These are phyloP conservation scores for Buxus sempervirens DNA, from an alignment of 164 flowering plant genomes.

Conservation along the genomic window DNA sequence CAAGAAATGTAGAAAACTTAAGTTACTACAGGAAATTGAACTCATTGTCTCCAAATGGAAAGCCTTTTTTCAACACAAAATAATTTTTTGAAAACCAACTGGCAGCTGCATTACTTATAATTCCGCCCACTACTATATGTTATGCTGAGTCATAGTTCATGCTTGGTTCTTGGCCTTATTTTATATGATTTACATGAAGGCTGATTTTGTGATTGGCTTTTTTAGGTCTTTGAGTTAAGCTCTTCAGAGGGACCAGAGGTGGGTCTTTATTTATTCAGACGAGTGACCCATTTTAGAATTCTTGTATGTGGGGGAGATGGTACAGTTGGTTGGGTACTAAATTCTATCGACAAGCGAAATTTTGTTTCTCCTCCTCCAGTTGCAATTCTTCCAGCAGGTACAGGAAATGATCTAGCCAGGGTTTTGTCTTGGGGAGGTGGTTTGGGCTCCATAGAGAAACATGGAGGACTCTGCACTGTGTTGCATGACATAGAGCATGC, in stretches of 20 bases:
- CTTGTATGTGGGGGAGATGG: slow-evolving; percentile 99
- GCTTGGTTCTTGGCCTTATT: background rate
- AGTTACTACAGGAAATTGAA: too few species aligned
- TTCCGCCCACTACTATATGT: background rate
- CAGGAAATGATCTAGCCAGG: slow-evolving; percentile 97
- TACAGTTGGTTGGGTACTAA: slow-evolving; percentile 95
- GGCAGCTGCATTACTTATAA: background rate
- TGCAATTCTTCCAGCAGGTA: slow-evolving; percentile 98
- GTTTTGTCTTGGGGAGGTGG: slow-evolving; percentile 98
- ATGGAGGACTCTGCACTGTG: slow-evolving; percentile 85
- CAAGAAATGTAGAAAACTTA: too few species aligned
- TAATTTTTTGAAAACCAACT: too few species aligned
- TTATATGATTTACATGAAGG: background rate
- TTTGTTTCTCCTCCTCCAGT: slow-evolving; percentile 98
- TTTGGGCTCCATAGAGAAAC: slow-evolving; percentile 91
- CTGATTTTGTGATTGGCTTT: slow-evolving; percentile 11
- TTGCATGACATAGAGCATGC: slow-evolving; percentile 89
- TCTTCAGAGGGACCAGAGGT: slow-evolving; percentile 85
- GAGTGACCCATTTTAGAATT: slow-evolving; percentile 88
- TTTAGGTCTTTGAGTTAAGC: slow-evolving; percentile 85
- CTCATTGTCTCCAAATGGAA: too few species aligned
- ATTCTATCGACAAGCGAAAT: slow-evolving; percentile 92
- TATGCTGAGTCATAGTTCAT: background rate
- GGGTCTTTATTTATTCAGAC: slow-evolving; percentile 81
- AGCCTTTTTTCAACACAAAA: too few species aligned